phyloP scores from a whole-genome alignment of 805 yeast species.

The Saturnispora sanitii region DNA sequence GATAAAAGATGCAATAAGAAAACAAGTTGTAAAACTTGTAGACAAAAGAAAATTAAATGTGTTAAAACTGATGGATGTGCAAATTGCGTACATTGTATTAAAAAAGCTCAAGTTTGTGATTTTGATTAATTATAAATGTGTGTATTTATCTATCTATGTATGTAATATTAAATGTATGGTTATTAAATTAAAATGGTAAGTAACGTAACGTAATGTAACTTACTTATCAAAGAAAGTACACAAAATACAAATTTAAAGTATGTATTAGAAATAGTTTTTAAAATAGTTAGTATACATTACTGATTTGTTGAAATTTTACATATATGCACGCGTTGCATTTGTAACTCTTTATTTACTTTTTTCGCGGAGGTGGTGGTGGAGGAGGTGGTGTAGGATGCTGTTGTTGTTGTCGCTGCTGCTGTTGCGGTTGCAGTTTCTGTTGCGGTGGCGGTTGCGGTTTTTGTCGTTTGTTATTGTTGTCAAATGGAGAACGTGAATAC shows the following conservation, averaged over 20 bases:
- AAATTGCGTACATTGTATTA: conserved; percentile 23
- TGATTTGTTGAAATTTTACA: background rate
- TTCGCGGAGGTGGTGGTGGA: conserved; percentile 8
- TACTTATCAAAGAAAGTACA: no score
- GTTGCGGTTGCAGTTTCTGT: background rate
- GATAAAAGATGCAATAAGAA: conserved; percentile 21
- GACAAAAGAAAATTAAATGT: conserved; percentile 28
- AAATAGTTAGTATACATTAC: no score
- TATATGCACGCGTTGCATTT: no score
- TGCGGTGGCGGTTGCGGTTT: no score
- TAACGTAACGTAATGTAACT: no score
- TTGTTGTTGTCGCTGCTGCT: conserved; percentile 1
- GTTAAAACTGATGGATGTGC: conserved; percentile 21
- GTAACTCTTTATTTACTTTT: no score
- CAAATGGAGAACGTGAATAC: background rate
- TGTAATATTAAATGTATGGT: conserved; percentile 23
- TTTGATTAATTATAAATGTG: conserved; percentile 45
- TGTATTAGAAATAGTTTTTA: no score
- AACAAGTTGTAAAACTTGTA: conserved; percentile 27
- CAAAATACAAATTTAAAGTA: no score
- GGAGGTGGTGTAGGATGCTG: conserved; percentile 4
- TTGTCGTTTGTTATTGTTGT: no score
- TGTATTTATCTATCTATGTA: conserved; percentile 1
- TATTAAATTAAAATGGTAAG: no score
- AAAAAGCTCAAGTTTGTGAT: conserved; percentile 30